A percentile compares a stretch with the other conserved stretches of the same genome.
Conservation (phyloP, 2,329 filamentous ascomycete genomes). For the Colletotrichum graminicola region DNA sequence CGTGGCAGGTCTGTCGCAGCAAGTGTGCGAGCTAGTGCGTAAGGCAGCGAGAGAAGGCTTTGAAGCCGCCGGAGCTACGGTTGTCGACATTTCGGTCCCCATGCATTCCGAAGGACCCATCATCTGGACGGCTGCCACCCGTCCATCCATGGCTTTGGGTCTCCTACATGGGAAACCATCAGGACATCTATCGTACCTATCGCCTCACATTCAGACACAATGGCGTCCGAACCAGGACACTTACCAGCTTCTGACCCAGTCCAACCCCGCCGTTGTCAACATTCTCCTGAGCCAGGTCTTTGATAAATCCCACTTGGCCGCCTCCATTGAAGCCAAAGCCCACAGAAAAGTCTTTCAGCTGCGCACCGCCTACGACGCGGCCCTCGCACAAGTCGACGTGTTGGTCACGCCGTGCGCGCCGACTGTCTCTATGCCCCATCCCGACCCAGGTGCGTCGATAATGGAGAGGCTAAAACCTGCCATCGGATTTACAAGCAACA, state of each 20-base stretch:
- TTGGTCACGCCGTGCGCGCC: conserved; percentile 62
- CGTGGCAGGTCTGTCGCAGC: conserved; percentile 52
- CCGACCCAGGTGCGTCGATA: conserved; percentile 49
- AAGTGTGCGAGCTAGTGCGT: conserved; percentile 54
- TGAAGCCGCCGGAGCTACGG: conserved; percentile 55
- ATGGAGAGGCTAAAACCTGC: conserved; percentile 57
- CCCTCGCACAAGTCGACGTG: conserved; percentile 58
- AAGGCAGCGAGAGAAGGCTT: conserved; percentile 53
- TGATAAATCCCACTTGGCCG: conserved; percentile 31
- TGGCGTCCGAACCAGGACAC: conserved; percentile 47
- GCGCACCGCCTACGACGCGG: conserved; percentile 61
- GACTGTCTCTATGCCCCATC: conserved; percentile 58
- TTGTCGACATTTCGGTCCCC: conserved; percentile 60
- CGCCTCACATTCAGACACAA: conserved; percentile 21
- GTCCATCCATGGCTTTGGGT: conserved; percentile 52
- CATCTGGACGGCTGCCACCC: conserved; percentile 52
- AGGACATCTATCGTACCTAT: background rate
- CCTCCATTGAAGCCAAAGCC: conserved; percentile 57
- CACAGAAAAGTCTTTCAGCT: conserved; percentile 60
- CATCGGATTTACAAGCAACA: conserved; percentile 59
- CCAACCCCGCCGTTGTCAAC: conserved; percentile 60
- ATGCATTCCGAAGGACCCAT: conserved; percentile 61
- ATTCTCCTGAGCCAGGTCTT: conserved; percentile 50
- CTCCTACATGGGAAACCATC: conserved; percentile 49
- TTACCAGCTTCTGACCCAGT: conserved; percentile 49